These are phyloP conservation scores for Arthrobotrys megalospora DNA, from an alignment of 2,329 filamentous ascomycete species.

Conservation along the genomic window DNA sequence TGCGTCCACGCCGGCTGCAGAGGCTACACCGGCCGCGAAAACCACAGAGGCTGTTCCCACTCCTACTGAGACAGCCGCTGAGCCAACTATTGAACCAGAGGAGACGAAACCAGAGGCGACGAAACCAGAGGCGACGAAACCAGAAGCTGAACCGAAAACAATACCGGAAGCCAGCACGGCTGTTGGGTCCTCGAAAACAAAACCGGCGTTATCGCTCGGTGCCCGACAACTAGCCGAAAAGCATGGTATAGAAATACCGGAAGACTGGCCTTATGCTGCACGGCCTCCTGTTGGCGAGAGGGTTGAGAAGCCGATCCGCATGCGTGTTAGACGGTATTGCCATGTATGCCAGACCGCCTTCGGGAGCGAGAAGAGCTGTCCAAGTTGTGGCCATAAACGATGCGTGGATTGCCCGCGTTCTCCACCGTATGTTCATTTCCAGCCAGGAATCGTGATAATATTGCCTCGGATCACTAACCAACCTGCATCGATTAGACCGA, in stretches of 20 bases:
- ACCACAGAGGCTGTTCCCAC: neutral
- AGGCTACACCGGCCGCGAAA: constrained; percentile 5
- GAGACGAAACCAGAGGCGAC: neutral
- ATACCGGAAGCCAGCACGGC: constrained; percentile 49
- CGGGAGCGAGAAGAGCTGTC: constrained; percentile 80
- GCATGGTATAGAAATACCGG: constrained; percentile 66
- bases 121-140: constrained; percentile 12
- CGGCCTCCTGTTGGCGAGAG: constrained; percentile 70
- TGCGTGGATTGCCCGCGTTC: constrained; percentile 85
- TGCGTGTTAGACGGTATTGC: constrained; percentile 84
- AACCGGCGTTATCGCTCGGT: constrained; percentile 63
- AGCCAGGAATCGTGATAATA: neutral
- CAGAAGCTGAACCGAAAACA: constrained; percentile 51
- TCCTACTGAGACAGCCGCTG: neutral
- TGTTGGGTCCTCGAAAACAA: constrained; percentile 61
- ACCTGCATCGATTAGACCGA: constrained; percentile 48
- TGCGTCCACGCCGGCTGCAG: neutral
- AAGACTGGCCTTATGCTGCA: constrained; percentile 64
- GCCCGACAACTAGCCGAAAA: constrained; percentile 66
- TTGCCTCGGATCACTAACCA: neutral
- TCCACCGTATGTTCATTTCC: constrained; percentile 69
- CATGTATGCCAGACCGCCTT: constrained; percentile 85
- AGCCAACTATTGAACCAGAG: constrained; percentile 23
- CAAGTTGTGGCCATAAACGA: constrained; percentile 81
- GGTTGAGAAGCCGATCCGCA: constrained; percentile 81